Evolutionary conservation across 768 basidiomycete species (phyloP).

Genomic region (Rhodotorula toruloides): DNA sequence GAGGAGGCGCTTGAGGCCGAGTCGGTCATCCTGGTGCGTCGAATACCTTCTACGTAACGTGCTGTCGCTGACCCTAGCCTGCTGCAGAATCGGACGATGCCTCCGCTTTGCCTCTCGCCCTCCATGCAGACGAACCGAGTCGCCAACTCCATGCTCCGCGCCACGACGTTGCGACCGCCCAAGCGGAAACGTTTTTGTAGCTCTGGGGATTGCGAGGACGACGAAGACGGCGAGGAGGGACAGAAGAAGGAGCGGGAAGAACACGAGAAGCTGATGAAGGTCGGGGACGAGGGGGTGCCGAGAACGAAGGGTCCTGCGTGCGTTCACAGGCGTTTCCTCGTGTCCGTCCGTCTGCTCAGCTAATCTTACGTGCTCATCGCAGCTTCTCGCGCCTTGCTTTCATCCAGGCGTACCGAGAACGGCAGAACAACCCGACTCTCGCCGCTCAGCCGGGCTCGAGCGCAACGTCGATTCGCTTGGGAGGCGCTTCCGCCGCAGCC

Average conservation of each 20-base stretch:
- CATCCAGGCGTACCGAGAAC: constrained; percentile 37
- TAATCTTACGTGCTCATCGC: no score
- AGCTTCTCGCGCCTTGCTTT: constrained; percentile 39
- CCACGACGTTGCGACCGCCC: constrained; percentile 46
- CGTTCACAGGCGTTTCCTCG: background rate
- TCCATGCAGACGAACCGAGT: constrained; percentile 40
- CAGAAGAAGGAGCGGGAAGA: constrained; percentile 25
- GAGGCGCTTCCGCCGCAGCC: background rate
- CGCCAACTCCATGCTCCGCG: constrained; percentile 48
- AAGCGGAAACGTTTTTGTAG: constrained; percentile 37
- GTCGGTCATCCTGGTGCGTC: constrained; percentile 48
- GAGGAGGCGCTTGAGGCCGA: constrained; percentile 48
- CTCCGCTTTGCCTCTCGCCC: constrained; percentile 36
- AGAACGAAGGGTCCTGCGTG: constrained; percentile 31
- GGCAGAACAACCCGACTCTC: constrained; percentile 19
- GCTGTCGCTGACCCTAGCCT: background rate
- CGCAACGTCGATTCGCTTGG: constrained; percentile 32
- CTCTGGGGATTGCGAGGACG: constrained; percentile 23
- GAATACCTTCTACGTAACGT: no score
- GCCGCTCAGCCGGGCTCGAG: constrained; percentile 28
- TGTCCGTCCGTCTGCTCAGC: background rate
- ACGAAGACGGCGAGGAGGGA: constrained; percentile 12
- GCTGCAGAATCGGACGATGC: constrained; percentile 25
- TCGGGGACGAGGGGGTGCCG: constrained; percentile 35
- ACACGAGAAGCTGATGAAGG: constrained; percentile 36